Evolutionary conservation across 106 monocot genomes (phyloP), one percentile per base, ranked within the genome.

Genomic region (Posidonia australis): DNA sequence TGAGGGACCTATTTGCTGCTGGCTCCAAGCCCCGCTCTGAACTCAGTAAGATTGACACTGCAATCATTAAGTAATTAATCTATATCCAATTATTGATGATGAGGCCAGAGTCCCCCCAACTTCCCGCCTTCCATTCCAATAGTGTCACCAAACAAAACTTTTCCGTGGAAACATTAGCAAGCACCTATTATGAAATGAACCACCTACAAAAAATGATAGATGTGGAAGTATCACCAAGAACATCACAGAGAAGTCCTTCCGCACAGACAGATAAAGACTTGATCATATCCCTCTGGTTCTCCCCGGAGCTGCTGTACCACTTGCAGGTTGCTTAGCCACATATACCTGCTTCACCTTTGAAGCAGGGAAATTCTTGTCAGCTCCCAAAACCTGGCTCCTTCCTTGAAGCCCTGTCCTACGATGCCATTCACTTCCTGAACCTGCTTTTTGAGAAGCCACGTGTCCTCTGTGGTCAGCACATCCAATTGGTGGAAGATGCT

Each of bases 271-370:
- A 16, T 13, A 49, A 17, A 49, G 48, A 16, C 44, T 13, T 2
- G 0, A n/a, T 49, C 48, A 17, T 13, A 49, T 55, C 25, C 10
- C 24, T 62, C 24, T 36, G 19, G 5, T 64, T 66, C 13, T 51
- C 27, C 30, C 26, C 24, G 60, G 11, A 9, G 76, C 46, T 27
- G 78, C 44, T 62, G 68, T 20, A 45, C 67, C 76, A 66, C 42
- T 72, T 6, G 67, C 26, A 10, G 83, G 46, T 13, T 72, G 66
- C 68, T 94, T 94, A n/a, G 84, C 86, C 24, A 94, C 93, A 63
- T 94, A 94, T 54, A 86, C 78, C 61, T 94, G 89, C 77, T 94
- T 94, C 71, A 94, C 64, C 69, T 82, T 94, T 13, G 76, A 61
- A 55, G 73, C 44, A 20, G 45, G 57, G 19, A 77, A 74, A 67